phyloP scores from a whole-genome alignment of 352 stramenopile species.

The Phytophthora ramorum region DNA sequence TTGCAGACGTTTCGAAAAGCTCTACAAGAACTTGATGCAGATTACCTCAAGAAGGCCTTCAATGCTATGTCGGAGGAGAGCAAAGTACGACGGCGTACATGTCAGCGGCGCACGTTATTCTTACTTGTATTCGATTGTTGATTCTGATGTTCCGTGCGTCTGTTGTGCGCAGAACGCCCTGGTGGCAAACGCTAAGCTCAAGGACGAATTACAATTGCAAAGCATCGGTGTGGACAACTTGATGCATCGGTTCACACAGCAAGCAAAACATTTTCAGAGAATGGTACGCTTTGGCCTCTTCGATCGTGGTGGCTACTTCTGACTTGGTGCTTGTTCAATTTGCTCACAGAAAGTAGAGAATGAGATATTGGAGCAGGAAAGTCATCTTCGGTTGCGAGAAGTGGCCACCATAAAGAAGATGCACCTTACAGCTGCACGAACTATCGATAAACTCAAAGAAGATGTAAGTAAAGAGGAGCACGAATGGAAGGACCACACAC shows the following conservation, averaged over 20 bases:
- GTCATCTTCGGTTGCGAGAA: slow-evolving; percentile 64
- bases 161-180: slow-evolving; percentile 59
- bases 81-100: slow-evolving; percentile 44
- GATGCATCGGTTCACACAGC: slow-evolving; percentile 77
- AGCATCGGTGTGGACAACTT: slow-evolving; percentile 85
- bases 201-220: slow-evolving; percentile 79
- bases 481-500: slow-evolving; percentile 59
- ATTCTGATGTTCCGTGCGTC: not conserved
- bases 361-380: slow-evolving; percentile 78
- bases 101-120: not conserved
- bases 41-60: slow-evolving; percentile 85
- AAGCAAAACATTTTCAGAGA: slow-evolving; percentile 71
- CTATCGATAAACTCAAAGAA: slow-evolving; percentile 72
- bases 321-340: not conserved
- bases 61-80: slow-evolving; percentile 86
- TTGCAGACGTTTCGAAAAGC: slow-evolving; percentile 74
- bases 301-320: not conserved
- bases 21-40: slow-evolving; percentile 75
- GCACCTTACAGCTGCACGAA: slow-evolving; percentile 56
- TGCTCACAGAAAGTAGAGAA: slow-evolving; percentile 76
- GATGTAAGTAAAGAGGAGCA: slow-evolving; percentile 57
- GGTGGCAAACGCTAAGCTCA: slow-evolving; percentile 83
- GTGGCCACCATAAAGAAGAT: slow-evolving; percentile 71
- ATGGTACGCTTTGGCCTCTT: slow-evolving; percentile 48
- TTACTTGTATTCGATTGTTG: not conserved